Base-by-base conservation (phyloP, 1,284 basidiomycete genomes). In the Ceratobasidium sp. region DNA sequence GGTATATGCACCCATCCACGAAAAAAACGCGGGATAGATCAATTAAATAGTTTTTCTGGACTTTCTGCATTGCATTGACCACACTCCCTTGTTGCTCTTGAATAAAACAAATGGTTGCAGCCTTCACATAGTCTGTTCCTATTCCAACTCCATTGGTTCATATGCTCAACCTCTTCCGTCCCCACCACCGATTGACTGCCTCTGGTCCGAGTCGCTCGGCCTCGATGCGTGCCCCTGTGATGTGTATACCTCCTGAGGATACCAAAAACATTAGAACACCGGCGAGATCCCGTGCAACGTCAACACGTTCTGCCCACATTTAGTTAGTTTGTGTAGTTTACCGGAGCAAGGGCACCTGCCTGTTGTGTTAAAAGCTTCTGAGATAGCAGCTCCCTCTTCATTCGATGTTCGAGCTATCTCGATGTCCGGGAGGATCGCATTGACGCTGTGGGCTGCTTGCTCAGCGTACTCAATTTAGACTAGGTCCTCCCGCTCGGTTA, bases 241-340 rank as follows among this genome's bases (percentile, higher is more conserved):
- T 83, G 77, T 92, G 91, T 2, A 90, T 85, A 5, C 87, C 86
- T 0, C 90, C 92, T 0, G 88, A 86, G 28, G 89, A 91, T 9
- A 86, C 84, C 21, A 94, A 84, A 84, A 93, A 93, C 34, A 94
- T 80, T 6, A 86, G 85, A 6, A 92, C 80, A 6, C 93, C 93
- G 26, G 90, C 92, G 76, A 93, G 86, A 76, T 95, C 93, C 71
- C 87, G 83, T 2, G 91, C 84, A 10, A 81, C 79, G 8, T 92
- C 92, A 59, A 87, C 81, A 6, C 92, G 88, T 21, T 91, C 91
- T 90, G 30, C 61, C 36, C 60, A 41, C 52, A 61, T 70, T n/a
- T 50, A 57, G 60, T 58, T 41, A 70, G 65, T 39, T 2, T 41
- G 41, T 6, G n/a, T 58, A 26, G 14, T n/a, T 70, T n/a, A 43